A percentile compares a stretch with the other conserved stretches of the same genome.
These are phyloP conservation scores for Ophiostoma populinum DNA, from an alignment of 2,329 filamentous ascomycete genomes.

Conservation along the genomic window DNA sequence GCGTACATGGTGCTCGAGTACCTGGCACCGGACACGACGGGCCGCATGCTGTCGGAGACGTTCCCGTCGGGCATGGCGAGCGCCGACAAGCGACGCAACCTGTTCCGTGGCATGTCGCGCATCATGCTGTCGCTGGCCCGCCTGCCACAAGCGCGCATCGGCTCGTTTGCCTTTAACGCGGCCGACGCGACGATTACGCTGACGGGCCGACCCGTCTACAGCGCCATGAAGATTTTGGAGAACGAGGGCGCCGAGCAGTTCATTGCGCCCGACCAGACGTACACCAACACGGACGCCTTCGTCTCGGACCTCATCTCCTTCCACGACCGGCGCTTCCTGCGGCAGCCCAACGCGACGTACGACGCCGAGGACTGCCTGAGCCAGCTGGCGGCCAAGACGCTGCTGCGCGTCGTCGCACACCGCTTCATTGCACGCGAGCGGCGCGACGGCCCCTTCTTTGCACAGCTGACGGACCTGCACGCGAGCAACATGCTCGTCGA, in stretches of 20 bases:
- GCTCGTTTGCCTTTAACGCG: slow-evolving; percentile 14
- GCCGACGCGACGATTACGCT: slow-evolving; percentile 13
- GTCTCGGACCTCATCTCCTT: slow-evolving; percentile 14
- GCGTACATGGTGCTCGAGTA: background rate
- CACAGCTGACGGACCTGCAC: slow-evolving; percentile 17
- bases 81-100: slow-evolving; percentile 5
- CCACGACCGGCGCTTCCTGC: slow-evolving; percentile 15
- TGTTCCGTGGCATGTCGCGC: slow-evolving; percentile 6
- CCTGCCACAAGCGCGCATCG: slow-evolving; percentile 16
- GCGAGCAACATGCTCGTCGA: slow-evolving; percentile 18
- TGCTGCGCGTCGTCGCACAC: slow-evolving; percentile 3
- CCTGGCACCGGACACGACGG: background rate
- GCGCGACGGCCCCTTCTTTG: slow-evolving; percentile 10
- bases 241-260: slow-evolving; percentile 17
- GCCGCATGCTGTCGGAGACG: background rate
- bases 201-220: slow-evolving; percentile 9
- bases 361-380: slow-evolving; percentile 13
- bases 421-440: background rate
- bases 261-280: slow-evolving; percentile 17
- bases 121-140: slow-evolving; percentile 17
- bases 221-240: slow-evolving; percentile 16
- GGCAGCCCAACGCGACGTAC: slow-evolving; percentile 13
- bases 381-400: slow-evolving; percentile 14
- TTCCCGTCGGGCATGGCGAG: background rate
- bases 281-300: slow-evolving; percentile 15